phyloP scores from a whole-genome alignment of 2,329 filamentous ascomycete species.

The Corniculantispora saksenae region DNA sequence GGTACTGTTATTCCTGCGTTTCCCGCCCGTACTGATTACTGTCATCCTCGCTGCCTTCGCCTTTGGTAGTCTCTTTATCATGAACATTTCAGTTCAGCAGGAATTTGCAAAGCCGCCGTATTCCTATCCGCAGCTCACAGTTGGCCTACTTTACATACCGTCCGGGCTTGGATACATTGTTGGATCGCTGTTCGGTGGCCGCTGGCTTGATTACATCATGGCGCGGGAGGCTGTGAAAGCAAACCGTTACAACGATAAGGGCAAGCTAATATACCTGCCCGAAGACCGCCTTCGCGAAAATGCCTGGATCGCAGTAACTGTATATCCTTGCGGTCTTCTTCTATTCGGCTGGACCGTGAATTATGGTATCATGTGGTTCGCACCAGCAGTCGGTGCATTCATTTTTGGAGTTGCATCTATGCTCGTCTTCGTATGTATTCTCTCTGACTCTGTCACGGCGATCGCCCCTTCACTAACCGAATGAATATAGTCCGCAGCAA shows the following conservation, averaged over 20 bases:
- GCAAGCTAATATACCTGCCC: conserved; percentile 67
- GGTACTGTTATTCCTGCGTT: conserved; percentile 70
- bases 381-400: conserved; percentile 65
- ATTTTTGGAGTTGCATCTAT: conserved; percentile 77
- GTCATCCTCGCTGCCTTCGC: conserved; percentile 75
- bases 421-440: conserved; percentile 63
- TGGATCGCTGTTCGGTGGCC: conserved; percentile 68
- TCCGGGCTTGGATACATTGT: conserved; percentile 72
- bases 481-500: conserved; percentile 52
- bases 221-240: conserved; percentile 70
- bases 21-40: conserved; percentile 71
- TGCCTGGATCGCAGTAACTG: conserved; percentile 69
- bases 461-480: conserved; percentile 12
- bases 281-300: conserved; percentile 85
- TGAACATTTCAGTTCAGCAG: conserved; percentile 75
- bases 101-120: conserved; percentile 70
- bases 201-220: conserved; percentile 83
- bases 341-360: conserved; percentile 77
- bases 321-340: conserved; percentile 71
- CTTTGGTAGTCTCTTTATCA: conserved; percentile 73
- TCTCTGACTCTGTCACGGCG: not conserved
- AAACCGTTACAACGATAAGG: conserved; percentile 66
- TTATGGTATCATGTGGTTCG: conserved; percentile 65
- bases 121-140: conserved; percentile 64
- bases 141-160: conserved; percentile 78